Evolutionary conservation across 2,329 filamentous ascomycete genomes (phyloP).

Genomic region (Periconia sp.): DNA sequence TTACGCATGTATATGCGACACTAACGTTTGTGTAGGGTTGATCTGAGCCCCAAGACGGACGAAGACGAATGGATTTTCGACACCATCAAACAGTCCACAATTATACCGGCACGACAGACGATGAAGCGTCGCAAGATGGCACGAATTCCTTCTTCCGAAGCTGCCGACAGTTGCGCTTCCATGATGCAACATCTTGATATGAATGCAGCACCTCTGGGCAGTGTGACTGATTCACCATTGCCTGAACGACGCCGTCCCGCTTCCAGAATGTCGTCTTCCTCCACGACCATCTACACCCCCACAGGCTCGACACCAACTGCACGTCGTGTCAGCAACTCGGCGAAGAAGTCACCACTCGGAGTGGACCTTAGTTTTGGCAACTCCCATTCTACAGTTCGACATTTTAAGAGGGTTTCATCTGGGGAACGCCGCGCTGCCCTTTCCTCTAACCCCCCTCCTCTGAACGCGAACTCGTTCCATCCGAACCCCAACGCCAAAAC

Average conservation of each 20-base stretch:
- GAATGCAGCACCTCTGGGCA: slow-evolving; percentile 46
- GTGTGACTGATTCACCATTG: slow-evolving; percentile 39
- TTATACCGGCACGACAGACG: slow-evolving; percentile 55
- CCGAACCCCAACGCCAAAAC: slow-evolving; percentile 41
- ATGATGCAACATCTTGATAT: slow-evolving; percentile 48
- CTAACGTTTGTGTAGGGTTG: slow-evolving; percentile 52
- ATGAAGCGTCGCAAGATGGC: slow-evolving; percentile 52
- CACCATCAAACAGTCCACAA: slow-evolving; percentile 74
- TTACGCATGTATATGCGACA: background rate
- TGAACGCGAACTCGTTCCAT: slow-evolving; percentile 27
- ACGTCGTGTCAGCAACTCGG: slow-evolving; percentile 44
- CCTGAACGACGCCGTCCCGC: slow-evolving; percentile 29
- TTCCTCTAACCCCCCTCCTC: slow-evolving; percentile 33
- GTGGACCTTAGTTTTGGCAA: slow-evolving; percentile 94
- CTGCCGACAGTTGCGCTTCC: slow-evolving; percentile 32
- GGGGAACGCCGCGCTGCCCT: slow-evolving; percentile 42
- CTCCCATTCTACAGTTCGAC: slow-evolving; percentile 83
- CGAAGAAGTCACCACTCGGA: slow-evolving; percentile 73
- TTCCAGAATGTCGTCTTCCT: slow-evolving; percentile 41
- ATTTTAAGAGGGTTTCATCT: slow-evolving; percentile 87
- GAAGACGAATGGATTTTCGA: slow-evolving; percentile 95
- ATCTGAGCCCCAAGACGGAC: slow-evolving; percentile 66
- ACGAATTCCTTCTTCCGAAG: slow-evolving; percentile 46
- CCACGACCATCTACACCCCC: slow-evolving; percentile 40
- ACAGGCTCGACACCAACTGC: slow-evolving; percentile 46